Evolutionary conservation across 1,139 yeast species (phyloP), one percentile per base, ranked within the genome.

Genomic region (Yamadazyma aaseri): DNA sequence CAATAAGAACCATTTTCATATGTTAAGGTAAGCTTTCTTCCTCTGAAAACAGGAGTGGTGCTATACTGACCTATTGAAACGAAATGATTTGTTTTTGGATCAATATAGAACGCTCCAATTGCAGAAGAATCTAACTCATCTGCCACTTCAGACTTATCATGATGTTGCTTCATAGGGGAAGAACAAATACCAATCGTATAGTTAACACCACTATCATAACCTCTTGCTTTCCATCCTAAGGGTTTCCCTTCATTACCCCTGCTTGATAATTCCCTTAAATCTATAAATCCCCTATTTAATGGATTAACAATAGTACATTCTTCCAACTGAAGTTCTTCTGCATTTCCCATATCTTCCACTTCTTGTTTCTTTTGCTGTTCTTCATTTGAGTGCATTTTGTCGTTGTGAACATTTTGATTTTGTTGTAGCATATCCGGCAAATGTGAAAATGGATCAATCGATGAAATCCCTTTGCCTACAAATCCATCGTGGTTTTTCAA

Each of bases 181-280:
- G 89, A 76, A 51, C 97, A 89, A 3, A 89, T 68, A 7, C 94
- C 92, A 27, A 89, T 48, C 1, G 96, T 84, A 59, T 81, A 89
- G 56, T 89, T 89, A 35, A 68, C 70, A 13, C 82, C 81, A 46
- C 76, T 76, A 46, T 84, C 95, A 51, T 72, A 73, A 0, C 95
- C 95, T 40, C 72, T 71, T 3, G 90, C 79, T 29, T 69, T 60
- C 87, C 92, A 86, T 5, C 79, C 73, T 29, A 69, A 56, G 0
- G 72, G 57, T 34, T 57, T 61, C 1, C 72, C 74, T 16, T 72
- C 76, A 32, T 59, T 55, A 1, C 65, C 64, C 1, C 55, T 26
- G 2, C 76, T 54, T 1, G 81, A 72, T 22, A 79, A 55, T 5
- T 73, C 73, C 13, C 79, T 55, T 26, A 79, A 55, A 47, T 79